Conservation (phyloP, 2,329 filamentous ascomycete species). For the Verticillium nonalfalfae region DNA sequence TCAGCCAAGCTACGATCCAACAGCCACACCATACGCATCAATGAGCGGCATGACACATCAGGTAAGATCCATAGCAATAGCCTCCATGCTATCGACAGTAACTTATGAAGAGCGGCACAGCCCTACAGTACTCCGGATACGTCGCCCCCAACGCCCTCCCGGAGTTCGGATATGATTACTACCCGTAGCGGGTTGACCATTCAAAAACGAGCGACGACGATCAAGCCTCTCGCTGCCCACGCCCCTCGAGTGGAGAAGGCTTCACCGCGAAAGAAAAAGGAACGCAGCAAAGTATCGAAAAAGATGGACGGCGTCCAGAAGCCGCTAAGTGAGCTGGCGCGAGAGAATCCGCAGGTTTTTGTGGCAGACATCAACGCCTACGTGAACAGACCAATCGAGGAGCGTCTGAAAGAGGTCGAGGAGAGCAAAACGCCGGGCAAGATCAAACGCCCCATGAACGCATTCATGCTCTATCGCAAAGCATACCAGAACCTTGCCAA, state of each 20-base stretch:
- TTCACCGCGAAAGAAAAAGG: slow-evolving; percentile 29
- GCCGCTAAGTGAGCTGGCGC: slow-evolving; percentile 67
- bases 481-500: slow-evolving; percentile 86
- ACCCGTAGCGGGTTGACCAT: slow-evolving; percentile 29
- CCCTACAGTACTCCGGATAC: slow-evolving; percentile 45
- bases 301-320: slow-evolving; percentile 50
- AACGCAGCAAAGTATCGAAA: slow-evolving; percentile 32
- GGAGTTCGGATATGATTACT: slow-evolving; percentile 25
- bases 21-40: slow-evolving; percentile 6
- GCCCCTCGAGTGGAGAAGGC: slow-evolving; percentile 24
- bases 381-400: slow-evolving; percentile 65
- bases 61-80: slow-evolving; percentile 1
- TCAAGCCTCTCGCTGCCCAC: slow-evolving; percentile 19
- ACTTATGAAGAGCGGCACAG: slow-evolving; percentile 12
- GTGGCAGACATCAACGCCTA: slow-evolving; percentile 75
- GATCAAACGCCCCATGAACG: slow-evolving; percentile 91
- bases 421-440: slow-evolving; percentile 65
- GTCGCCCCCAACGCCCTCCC: slow-evolving; percentile 40
- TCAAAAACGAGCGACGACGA: slow-evolving; percentile 14
- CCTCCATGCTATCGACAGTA: neutral
- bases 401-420: slow-evolving; percentile 61
- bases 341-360: slow-evolving; percentile 52
- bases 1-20: neutral
- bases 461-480: slow-evolving; percentile 95
- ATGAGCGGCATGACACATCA: slow-evolving; percentile 9